Conservation (phyloP, 2,329 filamentous ascomycete species). For the Amauroascus niger region DNA sequence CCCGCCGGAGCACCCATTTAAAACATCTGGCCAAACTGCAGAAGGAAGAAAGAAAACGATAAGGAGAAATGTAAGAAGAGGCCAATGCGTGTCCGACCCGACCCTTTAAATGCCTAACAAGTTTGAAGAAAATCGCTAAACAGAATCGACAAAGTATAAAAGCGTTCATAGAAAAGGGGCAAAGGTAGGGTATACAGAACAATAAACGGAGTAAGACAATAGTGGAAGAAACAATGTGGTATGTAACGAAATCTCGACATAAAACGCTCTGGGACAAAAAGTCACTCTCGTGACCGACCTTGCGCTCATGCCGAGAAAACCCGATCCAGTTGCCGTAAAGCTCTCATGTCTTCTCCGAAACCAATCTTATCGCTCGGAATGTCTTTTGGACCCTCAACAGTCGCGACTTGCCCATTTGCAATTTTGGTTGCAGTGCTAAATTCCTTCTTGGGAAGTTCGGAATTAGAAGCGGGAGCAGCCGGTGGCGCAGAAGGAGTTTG, state of each 20-base stretch:
- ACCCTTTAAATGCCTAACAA: constrained; percentile 9
- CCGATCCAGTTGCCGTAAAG: constrained; percentile 55
- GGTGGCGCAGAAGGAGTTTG: constrained; percentile 20
- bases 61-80: background rate
- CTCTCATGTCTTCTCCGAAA: constrained; percentile 55
- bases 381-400: constrained; percentile 39
- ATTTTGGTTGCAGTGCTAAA: background rate
- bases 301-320: constrained; percentile 36
- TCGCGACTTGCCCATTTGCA: background rate
- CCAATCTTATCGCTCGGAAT: constrained; percentile 49
- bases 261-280: background rate
- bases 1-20: background rate
- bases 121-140: background rate
- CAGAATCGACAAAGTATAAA: background rate
- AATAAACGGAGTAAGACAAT: background rate
- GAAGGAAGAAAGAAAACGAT: background rate
- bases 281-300: background rate
- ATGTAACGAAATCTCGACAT: background rate
- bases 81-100: background rate
- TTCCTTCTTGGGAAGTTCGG: background rate
- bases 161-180: background rate
- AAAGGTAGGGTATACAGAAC: background rate
- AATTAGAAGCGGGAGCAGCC: constrained; percentile 21
- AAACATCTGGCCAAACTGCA: background rate
- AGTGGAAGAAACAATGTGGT: background rate